These are phyloP conservation scores for Solanum bulbocastanum DNA, from an alignment of 257 asterid genomes.

Conservation along the genomic window DNA sequence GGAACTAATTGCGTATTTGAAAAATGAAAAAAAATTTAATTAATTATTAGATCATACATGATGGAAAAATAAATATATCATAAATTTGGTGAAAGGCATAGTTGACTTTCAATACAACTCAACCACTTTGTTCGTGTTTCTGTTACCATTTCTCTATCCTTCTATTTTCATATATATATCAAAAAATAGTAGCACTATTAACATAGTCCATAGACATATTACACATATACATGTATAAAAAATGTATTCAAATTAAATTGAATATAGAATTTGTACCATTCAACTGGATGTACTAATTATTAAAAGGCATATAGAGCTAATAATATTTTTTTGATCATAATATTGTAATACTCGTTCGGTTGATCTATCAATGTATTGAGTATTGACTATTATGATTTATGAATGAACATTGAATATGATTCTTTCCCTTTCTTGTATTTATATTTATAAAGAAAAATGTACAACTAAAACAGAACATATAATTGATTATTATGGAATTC, in stretches of 20 bases:
- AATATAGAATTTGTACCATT: neutral
- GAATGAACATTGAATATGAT: neutral
- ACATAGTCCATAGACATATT: neutral
- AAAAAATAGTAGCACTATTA: neutral
- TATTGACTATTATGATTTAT: neutral
- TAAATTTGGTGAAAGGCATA: neutral
- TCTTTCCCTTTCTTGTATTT: neutral
- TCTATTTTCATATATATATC: neutral
- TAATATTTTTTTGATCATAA: neutral
- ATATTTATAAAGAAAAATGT: neutral
- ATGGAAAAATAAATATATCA: neutral
- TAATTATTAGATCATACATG: neutral
- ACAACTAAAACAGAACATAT: neutral
- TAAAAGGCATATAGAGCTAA: neutral
- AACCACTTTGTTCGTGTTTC: neutral
- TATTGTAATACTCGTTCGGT: neutral
- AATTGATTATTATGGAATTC: neutral
- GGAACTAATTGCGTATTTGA: neutral
- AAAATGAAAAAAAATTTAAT: neutral
- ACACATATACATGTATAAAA: neutral
- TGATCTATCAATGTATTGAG: neutral
- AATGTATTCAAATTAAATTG: neutral
- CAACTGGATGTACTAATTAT: neutral
- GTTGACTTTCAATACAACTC: neutral
- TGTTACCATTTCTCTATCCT: neutral